A percentile compares a stretch with the other conserved stretches of the same genome.
These are phyloP conservation scores for Guillardia theta DNA, from an alignment of 78 protist genomes.

Conservation along the genomic window DNA sequence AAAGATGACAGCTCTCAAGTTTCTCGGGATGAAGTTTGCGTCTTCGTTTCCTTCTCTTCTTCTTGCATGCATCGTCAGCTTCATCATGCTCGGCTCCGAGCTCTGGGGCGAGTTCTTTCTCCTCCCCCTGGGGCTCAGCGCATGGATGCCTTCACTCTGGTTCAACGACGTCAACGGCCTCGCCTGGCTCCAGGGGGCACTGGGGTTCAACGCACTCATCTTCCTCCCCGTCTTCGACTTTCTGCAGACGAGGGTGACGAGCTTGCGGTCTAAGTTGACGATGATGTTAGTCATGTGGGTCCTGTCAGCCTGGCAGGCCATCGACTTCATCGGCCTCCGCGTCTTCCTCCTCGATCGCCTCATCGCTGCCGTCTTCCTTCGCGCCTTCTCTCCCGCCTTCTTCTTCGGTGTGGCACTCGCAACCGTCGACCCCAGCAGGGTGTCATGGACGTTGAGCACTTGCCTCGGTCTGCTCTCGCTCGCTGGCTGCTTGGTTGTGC, in stretches of 20 bases:
- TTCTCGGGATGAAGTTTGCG: background rate
- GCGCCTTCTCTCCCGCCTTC: background rate
- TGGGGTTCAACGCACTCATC: background rate
- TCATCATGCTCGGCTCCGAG: background rate
- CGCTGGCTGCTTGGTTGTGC: too few species aligned
- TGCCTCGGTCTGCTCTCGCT: too few species aligned
- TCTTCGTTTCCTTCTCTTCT: background rate
- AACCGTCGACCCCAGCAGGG: too few species aligned
- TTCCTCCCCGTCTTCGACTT: background rate
- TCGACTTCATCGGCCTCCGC: background rate
- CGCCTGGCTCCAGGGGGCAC: background rate
- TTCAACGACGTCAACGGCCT: background rate
- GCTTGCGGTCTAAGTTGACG: background rate
- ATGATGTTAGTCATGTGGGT: background rate
- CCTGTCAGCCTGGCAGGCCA: background rate
- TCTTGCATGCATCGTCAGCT: background rate
- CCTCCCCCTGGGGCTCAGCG: background rate
- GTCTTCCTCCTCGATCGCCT: constrained; percentile 13
- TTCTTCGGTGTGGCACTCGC: background rate
- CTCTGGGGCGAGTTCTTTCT: background rate
- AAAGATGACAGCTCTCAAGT: too few species aligned
- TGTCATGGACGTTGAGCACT: too few species aligned
- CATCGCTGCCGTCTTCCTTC: background rate
- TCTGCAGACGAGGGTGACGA: background rate
- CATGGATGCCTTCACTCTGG: background rate